A percentile compares a stretch with the other conserved stretches of the same genome.
Evolutionary conservation across 1,284 basidiomycete species (phyloP).

Genomic region (Neonothopanus nambi): DNA sequence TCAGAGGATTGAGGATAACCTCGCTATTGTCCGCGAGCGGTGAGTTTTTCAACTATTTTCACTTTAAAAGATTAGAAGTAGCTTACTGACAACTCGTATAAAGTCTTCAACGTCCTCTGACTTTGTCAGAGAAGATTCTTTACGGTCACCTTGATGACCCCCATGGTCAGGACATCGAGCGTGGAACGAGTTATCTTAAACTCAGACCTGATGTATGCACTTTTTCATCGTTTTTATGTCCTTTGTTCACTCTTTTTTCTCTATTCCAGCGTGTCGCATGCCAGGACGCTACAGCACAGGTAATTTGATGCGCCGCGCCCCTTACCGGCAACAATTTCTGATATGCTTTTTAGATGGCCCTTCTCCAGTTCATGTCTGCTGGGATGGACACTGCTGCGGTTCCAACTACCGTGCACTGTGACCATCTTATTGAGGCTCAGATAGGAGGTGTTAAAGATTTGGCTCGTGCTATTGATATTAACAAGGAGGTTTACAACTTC

Average conservation of each 20-base stretch:
- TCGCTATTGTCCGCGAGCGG: slow-evolving; percentile 81
- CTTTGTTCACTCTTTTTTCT: slow-evolving; percentile 16
- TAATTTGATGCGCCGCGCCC: slow-evolving; percentile 28
- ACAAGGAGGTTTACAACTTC: slow-evolving; percentile 99
- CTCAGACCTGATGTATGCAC: slow-evolving; percentile 88
- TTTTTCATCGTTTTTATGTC: slow-evolving; percentile 5
- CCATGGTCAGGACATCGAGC: slow-evolving; percentile 82
- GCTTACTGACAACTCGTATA: neutral
- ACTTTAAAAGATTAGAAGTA: slow-evolving; percentile 5
- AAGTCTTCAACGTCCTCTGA: slow-evolving; percentile 91
- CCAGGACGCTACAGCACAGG: slow-evolving; percentile 97
- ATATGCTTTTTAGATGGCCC: slow-evolving; percentile 82
- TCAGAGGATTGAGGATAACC: slow-evolving; percentile 95
- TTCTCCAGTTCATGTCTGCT: slow-evolving; percentile 99
- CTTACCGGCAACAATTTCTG: slow-evolving; percentile 11
- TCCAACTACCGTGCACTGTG: slow-evolving; percentile 97
- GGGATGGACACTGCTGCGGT: slow-evolving; percentile 98
- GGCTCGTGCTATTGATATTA: slow-evolving; percentile 88
- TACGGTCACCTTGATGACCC: slow-evolving; percentile 98
- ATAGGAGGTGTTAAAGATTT: slow-evolving; percentile 93
- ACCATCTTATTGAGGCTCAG: slow-evolving; percentile 99
- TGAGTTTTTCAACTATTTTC: slow-evolving; percentile 51
- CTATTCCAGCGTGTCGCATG: slow-evolving; percentile 90
- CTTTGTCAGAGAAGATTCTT: slow-evolving; percentile 97
- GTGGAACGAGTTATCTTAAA: slow-evolving; percentile 93